Conservation (phyloP, 768 basidiomycete genomes). For the Boletus vinaceobasis region DNA sequence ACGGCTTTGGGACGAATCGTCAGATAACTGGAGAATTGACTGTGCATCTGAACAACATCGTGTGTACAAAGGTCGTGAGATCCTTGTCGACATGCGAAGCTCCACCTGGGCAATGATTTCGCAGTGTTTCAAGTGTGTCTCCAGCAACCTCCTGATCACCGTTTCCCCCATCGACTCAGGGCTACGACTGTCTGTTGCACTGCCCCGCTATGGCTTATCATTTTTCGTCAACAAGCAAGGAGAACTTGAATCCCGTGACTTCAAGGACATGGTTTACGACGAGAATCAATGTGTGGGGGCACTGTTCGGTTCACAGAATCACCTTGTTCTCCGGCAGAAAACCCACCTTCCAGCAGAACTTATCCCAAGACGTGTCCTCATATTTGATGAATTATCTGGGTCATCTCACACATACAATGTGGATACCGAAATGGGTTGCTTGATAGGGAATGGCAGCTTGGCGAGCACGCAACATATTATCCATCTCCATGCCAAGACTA, state of each 20-base stretch:
- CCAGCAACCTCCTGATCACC: slow-evolving; percentile 14
- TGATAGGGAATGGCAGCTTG: slow-evolving; percentile 21
- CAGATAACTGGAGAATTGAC: slow-evolving; percentile 19
- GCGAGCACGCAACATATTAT: slow-evolving; percentile 30
- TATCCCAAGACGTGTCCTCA: neutral
- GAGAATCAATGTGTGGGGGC: slow-evolving; percentile 36
- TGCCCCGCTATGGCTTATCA: slow-evolving; percentile 36
- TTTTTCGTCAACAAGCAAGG: slow-evolving; percentile 32
- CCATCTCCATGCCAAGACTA: slow-evolving; percentile 42
- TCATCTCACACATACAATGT: neutral
- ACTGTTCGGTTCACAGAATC: slow-evolving; percentile 38
- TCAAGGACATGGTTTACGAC: slow-evolving; percentile 38
- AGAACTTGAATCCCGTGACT: slow-evolving; percentile 36
- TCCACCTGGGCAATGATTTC: slow-evolving; percentile 19
- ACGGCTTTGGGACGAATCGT: slow-evolving; percentile 16
- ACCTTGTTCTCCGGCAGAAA: slow-evolving; percentile 25
- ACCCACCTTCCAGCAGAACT: neutral
- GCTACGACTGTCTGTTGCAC: slow-evolving; percentile 13
- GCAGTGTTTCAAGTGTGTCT: neutral
- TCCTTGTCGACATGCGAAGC: slow-evolving; percentile 21
- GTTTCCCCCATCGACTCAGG: neutral
- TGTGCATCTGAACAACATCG: neutral
- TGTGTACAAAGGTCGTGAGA: neutral
- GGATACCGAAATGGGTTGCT: slow-evolving; percentile 5
- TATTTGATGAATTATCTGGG: neutral